Percentiles rank a stretch among this genome's conserved stretches.
These are phyloP conservation scores for Pleodorina starrii DNA, from an alignment of 139 green algal genomes.

Conservation along the genomic window DNA sequence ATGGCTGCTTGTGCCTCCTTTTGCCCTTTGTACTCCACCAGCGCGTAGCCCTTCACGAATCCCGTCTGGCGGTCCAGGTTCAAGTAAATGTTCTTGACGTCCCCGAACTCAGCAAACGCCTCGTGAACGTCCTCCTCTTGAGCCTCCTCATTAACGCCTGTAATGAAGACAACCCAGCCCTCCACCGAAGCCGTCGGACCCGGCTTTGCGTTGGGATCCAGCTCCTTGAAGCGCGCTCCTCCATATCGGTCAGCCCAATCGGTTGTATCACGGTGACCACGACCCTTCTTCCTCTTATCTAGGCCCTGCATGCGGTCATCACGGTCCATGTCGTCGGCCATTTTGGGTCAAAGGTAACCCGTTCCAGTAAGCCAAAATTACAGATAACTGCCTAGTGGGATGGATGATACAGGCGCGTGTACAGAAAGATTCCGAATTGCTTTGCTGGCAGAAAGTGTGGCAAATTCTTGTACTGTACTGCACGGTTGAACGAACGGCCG, in stretches of 20 bases:
- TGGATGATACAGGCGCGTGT: too few relatives aligned
- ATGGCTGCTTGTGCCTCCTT: constrained; percentile 91
- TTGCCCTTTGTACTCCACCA: constrained; percentile 93
- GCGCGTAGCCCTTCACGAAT: constrained; percentile 95
- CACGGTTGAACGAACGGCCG: too few relatives aligned
- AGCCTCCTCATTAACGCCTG: constrained; percentile 95
- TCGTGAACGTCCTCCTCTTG: constrained; percentile 95
- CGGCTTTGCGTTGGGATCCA: constrained; percentile 49
- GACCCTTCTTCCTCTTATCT: constrained; percentile 39
- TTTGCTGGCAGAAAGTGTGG: too few relatives aligned
- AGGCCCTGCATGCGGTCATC: not conserved
- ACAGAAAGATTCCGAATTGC: too few relatives aligned
- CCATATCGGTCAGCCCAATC: constrained; percentile 55
- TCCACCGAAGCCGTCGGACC: constrained; percentile 80
- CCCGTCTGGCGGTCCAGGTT: constrained; percentile 97
- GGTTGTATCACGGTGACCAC: constrained; percentile 35
- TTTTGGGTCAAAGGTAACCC: not conserved
- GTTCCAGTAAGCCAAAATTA: too few relatives aligned
- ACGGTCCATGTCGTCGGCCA: constrained; percentile 43
- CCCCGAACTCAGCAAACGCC: constrained; percentile 92
- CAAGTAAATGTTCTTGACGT: constrained; percentile 97
- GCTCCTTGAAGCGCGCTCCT: constrained; percentile 48
- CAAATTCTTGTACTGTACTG: too few relatives aligned
- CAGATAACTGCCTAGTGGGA: not conserved
- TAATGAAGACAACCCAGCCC: constrained; percentile 96